phyloP scores from a whole-genome alignment of 2,329 filamentous ascomycete species.

The Ceratocystiopsis sp. region DNA sequence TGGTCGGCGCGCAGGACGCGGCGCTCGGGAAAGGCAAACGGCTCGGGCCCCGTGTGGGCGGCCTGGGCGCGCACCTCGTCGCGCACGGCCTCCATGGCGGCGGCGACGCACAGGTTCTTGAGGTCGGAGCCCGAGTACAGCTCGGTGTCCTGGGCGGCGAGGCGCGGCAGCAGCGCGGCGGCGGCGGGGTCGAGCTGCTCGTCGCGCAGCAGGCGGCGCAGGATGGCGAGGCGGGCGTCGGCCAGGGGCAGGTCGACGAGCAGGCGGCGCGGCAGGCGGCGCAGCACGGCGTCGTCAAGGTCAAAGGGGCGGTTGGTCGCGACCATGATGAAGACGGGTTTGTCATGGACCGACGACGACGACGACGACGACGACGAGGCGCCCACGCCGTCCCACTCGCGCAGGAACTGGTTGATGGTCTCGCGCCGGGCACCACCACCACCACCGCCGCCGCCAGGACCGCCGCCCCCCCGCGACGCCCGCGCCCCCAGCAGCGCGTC shows the following conservation, averaged over 20 bases:
- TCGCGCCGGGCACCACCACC: constrained; percentile 63
- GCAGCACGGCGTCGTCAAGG: constrained; percentile 71
- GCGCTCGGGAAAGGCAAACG: constrained; percentile 48
- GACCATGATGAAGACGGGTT: constrained; percentile 91
- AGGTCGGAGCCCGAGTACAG: constrained; percentile 72
- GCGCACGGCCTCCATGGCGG: constrained; percentile 61
- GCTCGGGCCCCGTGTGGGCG: constrained; percentile 19
- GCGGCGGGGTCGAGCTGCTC: constrained; percentile 38
- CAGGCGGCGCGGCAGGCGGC: constrained; percentile 56
- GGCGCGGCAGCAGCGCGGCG: constrained; percentile 32
- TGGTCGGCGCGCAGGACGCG: constrained; percentile 50
- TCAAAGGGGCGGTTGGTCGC: constrained; percentile 93
- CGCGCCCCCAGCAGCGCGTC: constrained; percentile 80
- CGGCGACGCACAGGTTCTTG: constrained; percentile 67
- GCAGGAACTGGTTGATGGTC: constrained; percentile 89
- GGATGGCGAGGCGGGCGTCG: constrained; percentile 39
- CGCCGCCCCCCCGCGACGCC: constrained; percentile 27
- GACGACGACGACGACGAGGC: too few species aligned
- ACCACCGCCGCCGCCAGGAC: constrained; percentile 42
- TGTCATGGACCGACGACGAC: too few species aligned
- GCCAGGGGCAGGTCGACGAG: constrained; percentile 55
- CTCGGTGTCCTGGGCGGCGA: constrained; percentile 49
- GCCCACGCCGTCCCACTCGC: constrained; percentile 87
- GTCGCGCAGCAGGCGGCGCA: constrained; percentile 52
- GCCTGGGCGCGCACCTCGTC: constrained; percentile 40